Conservation (phyloP, 1,284 basidiomycete species). For the Malassezia sympodialis region DNA sequence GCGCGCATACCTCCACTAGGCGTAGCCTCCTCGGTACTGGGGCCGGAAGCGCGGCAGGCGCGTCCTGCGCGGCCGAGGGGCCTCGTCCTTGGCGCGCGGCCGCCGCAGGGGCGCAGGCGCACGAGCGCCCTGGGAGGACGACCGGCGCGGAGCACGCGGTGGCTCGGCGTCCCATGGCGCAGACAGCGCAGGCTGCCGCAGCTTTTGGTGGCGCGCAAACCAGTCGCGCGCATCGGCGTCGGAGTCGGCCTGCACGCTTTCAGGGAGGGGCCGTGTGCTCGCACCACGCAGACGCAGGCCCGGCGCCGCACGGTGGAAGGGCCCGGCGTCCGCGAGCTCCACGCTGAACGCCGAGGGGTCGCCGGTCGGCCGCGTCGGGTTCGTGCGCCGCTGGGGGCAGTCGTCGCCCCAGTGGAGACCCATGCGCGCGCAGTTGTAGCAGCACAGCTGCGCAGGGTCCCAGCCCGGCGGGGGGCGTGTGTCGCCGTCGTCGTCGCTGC, state of each 20-base stretch:
- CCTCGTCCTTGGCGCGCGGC: not conserved
- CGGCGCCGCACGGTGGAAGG: constrained; percentile 50
- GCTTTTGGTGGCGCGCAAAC: constrained; percentile 10
- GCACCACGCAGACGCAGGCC: not conserved
- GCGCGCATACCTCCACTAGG: constrained; percentile 2
- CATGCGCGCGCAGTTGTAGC: constrained; percentile 70
- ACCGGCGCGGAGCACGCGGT: not conserved
- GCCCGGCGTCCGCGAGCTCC: constrained; percentile 61
- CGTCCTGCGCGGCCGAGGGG: not conserved
- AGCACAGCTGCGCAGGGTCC: constrained; percentile 55
- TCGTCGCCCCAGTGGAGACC: constrained; percentile 78
- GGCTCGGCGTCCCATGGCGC: not conserved
- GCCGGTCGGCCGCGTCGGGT: constrained; percentile 53
- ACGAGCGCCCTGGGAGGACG: not conserved
- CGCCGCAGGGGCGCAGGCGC: not conserved
- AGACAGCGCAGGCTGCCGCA: not conserved
- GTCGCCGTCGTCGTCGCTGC: constrained; percentile 11
- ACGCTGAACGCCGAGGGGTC: constrained; percentile 66
- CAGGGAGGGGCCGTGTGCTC: constrained; percentile 3
- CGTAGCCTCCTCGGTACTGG: constrained; percentile 13
- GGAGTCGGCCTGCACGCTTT: not conserved
- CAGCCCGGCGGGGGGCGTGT: constrained; percentile 15
- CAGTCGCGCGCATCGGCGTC: constrained; percentile 11
- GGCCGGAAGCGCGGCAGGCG: constrained; percentile 5
- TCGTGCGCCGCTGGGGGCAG: constrained; percentile 57